phyloP scores from a whole-genome alignment of 2,329 filamentous ascomycete genomes.

The Cordyceps cateniannulata region DNA sequence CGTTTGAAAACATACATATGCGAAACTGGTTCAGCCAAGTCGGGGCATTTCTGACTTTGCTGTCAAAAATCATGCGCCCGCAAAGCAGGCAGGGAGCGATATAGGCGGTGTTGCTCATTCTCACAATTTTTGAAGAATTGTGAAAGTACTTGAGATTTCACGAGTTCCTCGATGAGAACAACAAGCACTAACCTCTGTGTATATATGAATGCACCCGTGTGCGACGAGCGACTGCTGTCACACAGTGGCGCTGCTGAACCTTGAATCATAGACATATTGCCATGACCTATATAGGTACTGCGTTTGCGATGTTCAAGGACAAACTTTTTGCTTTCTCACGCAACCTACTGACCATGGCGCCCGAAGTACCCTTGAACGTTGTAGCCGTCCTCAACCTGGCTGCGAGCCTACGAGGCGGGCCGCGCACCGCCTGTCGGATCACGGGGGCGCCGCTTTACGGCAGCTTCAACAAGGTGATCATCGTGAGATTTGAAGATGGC shows the following conservation, averaged over 20 bases:
- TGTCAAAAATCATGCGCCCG: not conserved
- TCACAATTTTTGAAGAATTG: not conserved
- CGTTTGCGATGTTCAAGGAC: not conserved
- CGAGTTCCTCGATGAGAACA: not conserved
- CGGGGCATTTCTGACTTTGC: not conserved
- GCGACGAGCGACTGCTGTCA: not conserved
- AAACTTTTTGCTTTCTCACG: not conserved
- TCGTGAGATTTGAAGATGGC: not conserved
- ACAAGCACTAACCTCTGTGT: not conserved
- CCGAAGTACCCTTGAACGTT: not conserved
- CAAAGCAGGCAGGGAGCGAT: not conserved
- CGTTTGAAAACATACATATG: not conserved
- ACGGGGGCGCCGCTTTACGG: not conserved
- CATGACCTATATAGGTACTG: not conserved
- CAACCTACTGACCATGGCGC: not conserved
- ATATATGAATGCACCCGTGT: not conserved
- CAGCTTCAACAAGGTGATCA: not conserved
- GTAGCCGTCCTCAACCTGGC: not conserved
- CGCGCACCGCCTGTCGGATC: not conserved
- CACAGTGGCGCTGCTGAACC: not conserved
- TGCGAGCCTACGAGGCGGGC: too few species aligned
- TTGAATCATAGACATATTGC: not conserved
- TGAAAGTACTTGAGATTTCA: not conserved
- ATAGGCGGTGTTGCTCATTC: not conserved
- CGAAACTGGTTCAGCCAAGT: constrained; percentile 1